phyloP scores from a whole-genome alignment of 2,329 filamentous ascomycete genomes.

The Tolypocladium sp. region DNA sequence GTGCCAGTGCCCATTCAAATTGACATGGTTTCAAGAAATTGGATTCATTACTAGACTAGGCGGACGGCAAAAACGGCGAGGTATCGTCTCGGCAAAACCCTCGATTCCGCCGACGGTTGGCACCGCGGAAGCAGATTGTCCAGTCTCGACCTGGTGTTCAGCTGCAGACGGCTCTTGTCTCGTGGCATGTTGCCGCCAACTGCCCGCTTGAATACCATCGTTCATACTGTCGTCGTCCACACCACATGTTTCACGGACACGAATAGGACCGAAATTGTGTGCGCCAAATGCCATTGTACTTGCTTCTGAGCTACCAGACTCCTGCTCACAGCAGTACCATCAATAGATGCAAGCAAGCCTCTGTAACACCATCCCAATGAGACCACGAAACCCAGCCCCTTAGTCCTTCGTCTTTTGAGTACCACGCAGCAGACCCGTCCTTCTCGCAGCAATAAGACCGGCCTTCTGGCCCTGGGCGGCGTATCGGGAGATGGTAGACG shows the following conservation, averaged over 20 bases:
- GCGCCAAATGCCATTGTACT: conserved; percentile 41
- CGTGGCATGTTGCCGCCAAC: background rate
- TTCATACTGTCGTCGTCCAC: no score
- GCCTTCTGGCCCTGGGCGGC: conserved; percentile 98
- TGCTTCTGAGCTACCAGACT: conserved; percentile 39
- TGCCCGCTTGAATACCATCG: background rate
- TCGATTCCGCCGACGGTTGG: background rate
- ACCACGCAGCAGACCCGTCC: conserved; percentile 99
- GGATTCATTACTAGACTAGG: background rate
- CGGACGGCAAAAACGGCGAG: no score
- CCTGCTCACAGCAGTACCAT: conserved; percentile 38
- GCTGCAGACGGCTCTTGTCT: background rate
- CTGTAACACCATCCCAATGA: conserved; percentile 58
- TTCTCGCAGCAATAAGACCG: conserved; percentile 98
- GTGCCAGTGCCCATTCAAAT: background rate
- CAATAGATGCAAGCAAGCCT: conserved; percentile 52
- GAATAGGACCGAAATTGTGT: conserved; percentile 25
- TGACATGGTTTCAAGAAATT: background rate
- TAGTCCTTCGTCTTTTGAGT: conserved; percentile 99
- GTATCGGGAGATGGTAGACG: conserved; percentile 97
- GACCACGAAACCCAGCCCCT: conserved; percentile 42
- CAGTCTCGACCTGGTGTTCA: background rate
- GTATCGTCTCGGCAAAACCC: background rate
- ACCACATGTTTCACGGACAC: conserved; percentile 1
- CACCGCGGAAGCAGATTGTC: background rate